Evolutionary conservation across 441 rosid genomes (phyloP), one percentile per base, ranked within the genome.

Genomic region (Bruguiera hainesii): DNA sequence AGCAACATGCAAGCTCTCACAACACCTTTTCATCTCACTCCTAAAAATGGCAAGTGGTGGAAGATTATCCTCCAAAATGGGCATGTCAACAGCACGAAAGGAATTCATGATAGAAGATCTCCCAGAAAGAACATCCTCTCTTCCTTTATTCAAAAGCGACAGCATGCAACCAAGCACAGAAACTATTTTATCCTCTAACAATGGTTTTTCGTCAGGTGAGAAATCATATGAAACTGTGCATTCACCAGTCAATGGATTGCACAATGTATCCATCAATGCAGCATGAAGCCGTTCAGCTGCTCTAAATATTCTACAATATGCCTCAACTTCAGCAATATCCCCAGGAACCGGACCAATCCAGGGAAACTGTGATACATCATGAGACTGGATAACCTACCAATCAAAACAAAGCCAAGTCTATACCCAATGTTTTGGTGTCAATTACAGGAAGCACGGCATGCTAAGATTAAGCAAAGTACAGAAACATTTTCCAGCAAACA

Each of bases 291-390:
- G 66, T 80, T 95, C 98, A 18, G 96, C 90, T 18, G 96, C 83
- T 81, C 98, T 84, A 61, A 95, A 95, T 46, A 91, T 90, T 71
- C 99, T 84, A 81, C 99, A 95, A 69, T 91, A 95, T 19, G 99
- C 97, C 81, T 95, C 98, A 33, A 94, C 84, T 81, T 94, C 99
- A 57, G 99, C 94, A 70, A 94, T 91, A 66, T 94, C 99, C 20
- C 99, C 98, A 55, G 99, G 98, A 69, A 95, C 78, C 19, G 98
- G 99, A 73, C 99, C 99, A 57, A 83, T 73, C 99, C 99, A 88
- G 31, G 82, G 91, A 80, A 83, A 70, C 80, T 84, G 87, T 15
- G 94, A 82, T 2, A 56, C 66, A 78, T 87, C 98, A 7, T 76
- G 82, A 55, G 94, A 82, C 72, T 85, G 81, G 67, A 76, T 65